Percentiles rank a stretch among this genome's conserved stretches.
Evolutionary conservation across 805 yeast genomes (phyloP).

Genomic region (Trichomonascus vanleenenianus): DNA sequence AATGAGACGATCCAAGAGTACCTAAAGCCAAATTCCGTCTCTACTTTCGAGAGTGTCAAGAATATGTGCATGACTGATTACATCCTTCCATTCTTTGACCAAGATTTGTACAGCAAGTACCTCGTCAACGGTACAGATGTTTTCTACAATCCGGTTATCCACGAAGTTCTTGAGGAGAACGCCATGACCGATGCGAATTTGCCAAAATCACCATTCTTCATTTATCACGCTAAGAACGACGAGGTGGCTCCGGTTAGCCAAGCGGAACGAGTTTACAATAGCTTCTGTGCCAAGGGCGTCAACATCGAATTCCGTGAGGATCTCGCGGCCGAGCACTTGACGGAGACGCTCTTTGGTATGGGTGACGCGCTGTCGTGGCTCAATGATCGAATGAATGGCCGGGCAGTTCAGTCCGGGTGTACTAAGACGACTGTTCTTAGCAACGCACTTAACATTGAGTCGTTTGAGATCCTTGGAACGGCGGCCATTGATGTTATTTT

Average conservation of each 20-base stretch:
- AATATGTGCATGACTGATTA: constrained; percentile 14
- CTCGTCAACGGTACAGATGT: constrained; percentile 14
- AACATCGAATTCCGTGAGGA: constrained; percentile 1
- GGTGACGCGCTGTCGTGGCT: constrained; percentile 2
- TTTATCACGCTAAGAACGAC: constrained; percentile 24
- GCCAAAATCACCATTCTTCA: constrained; percentile 19
- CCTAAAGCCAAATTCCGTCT: constrained; percentile 6
- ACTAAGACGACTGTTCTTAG: background rate
- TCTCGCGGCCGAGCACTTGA: background rate
- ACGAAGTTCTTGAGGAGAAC: constrained; percentile 15
- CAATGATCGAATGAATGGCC: constrained; percentile 3
- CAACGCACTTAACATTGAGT: background rate
- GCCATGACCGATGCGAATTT: constrained; percentile 16
- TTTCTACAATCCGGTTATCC: constrained; percentile 9
- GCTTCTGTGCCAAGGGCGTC: constrained; percentile 3
- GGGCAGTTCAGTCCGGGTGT: background rate
- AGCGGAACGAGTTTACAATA: background rate
- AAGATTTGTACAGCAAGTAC: constrained; percentile 15
- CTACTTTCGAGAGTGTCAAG: constrained; percentile 12
- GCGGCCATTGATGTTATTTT: too few species aligned
- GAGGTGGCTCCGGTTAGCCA: constrained; percentile 10
- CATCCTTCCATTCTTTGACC: constrained; percentile 8
- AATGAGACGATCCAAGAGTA: constrained; percentile 10
- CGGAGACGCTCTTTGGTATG: background rate
- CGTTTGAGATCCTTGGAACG: too few species aligned